Evolutionary conservation across 176 grass and related monocot species (phyloP), one percentile per base, ranked within the genome.

Genomic region (Cenchrus americanus): DNA sequence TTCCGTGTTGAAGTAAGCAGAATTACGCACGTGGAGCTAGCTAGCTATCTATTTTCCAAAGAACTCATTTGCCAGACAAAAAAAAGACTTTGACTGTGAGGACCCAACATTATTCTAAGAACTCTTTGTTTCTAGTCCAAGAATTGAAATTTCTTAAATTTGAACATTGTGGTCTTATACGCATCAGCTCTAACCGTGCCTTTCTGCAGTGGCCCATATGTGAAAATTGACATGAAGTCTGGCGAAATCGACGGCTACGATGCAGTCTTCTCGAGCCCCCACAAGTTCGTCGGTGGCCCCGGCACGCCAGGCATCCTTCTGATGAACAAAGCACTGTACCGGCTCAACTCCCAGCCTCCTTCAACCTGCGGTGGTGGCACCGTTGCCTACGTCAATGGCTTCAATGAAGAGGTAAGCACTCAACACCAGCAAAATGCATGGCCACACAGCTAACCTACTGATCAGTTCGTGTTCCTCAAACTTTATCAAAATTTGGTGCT

Each of bases 261-360:
- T 11, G 88, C 92, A 0, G 86, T 97, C 8, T 94, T 92, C 75
- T 68, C 94, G 42, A 97, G 94, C 60, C 86, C 94, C 0, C 94
- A 97, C 66, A 97, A 97, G 23, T 97, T 97, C 7, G 81, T 97
- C 2, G 94, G 92, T 0, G 94, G 94, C 0, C 94, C 94, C 0
- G 92, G 90, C 32, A 94, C 90, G 15, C 80, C 94, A 5, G 94
- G 94, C 49, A 87, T 97, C 79, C 88, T 97, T 30, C 46, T 94
- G 21, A 94, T 97, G 83, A 94, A 94, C 83, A 94, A 94, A 78
- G 55, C 80, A 1, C 75, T 97, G 3, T 97, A 97, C 19, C 58
- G 27, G 18, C 90, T 97, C 55, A 62, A 37, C 8, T 74, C 90
- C 1, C 87, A 89, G 2, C 86, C 90, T 8, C 94, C 94, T 26